These are phyloP conservation scores for Colletotrichum sublineola DNA, from an alignment of 2,329 filamentous ascomycete species.

Conservation along the genomic window DNA sequence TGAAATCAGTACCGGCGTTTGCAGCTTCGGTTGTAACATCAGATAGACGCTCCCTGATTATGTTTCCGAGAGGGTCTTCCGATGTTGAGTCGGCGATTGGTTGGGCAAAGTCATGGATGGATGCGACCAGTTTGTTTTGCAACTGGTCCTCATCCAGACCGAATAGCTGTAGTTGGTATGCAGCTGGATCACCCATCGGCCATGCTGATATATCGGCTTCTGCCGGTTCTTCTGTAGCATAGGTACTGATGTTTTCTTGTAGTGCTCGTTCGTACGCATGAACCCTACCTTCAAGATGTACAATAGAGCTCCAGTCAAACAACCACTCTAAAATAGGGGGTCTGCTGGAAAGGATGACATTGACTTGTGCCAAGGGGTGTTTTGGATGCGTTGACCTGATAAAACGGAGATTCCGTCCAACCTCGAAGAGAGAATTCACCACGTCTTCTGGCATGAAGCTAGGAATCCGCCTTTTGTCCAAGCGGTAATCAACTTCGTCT, in stretches of 20 bases:
- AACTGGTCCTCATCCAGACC: conserved; percentile 62
- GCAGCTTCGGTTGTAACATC: conserved; percentile 30
- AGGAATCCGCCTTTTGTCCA: conserved; percentile 76
- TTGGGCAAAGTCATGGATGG: conserved; percentile 61
- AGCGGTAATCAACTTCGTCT: conserved; percentile 70
- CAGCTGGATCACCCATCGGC: not conserved
- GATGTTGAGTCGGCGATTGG: conserved; percentile 47
- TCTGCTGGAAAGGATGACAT: conserved; percentile 58
- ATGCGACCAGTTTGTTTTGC: conserved; percentile 62
- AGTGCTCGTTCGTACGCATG: conserved; percentile 63
- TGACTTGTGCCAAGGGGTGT: conserved; percentile 74
- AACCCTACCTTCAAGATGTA: conserved; percentile 72
- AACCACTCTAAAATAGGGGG: conserved; percentile 75
- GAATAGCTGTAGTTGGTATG: conserved; percentile 60
- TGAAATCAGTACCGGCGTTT: conserved; percentile 50
- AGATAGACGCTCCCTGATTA: conserved; percentile 51
- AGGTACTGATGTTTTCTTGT: conserved; percentile 48
- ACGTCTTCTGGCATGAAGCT: conserved; percentile 79
- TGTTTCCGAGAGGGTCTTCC: conserved; percentile 43
- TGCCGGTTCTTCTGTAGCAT: not conserved
- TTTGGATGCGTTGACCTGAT: conserved; percentile 77
- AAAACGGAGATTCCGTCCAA: conserved; percentile 81
- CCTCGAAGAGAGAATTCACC: conserved; percentile 80
- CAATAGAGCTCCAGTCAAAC: conserved; percentile 79
- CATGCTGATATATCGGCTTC: not conserved